Evolutionary conservation across 2,329 filamentous ascomycete genomes (phyloP).

Genomic region (Neurospora sp.): DNA sequence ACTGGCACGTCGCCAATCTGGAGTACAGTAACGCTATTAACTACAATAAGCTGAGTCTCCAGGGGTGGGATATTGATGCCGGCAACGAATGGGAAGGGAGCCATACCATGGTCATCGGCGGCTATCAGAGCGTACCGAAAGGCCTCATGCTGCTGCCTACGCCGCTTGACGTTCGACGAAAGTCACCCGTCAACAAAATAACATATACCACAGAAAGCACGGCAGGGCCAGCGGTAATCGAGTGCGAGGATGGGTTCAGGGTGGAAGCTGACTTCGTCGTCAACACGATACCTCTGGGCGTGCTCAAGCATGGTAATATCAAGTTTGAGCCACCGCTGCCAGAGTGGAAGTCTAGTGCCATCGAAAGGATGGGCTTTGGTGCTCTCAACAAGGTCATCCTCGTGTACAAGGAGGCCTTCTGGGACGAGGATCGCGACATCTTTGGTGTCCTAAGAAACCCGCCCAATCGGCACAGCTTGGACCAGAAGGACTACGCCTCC

Average conservation of each 20-base stretch:
- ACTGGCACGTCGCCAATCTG: slow-evolving; percentile 97
- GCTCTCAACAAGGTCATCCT: slow-evolving; percentile 91
- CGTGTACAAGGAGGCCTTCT: slow-evolving; percentile 82
- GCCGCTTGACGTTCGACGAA: slow-evolving; percentile 66
- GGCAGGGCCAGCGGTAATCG: slow-evolving; percentile 46
- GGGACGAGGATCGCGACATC: slow-evolving; percentile 83
- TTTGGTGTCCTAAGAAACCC: slow-evolving; percentile 83
- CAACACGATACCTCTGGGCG: slow-evolving; percentile 79
- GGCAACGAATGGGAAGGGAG: slow-evolving; percentile 96
- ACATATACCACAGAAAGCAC: slow-evolving; percentile 44
- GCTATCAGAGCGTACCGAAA: slow-evolving; percentile 87
- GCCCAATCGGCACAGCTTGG: slow-evolving; percentile 55
- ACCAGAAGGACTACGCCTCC: slow-evolving; percentile 67
- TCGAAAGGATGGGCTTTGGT: slow-evolving; percentile 80
- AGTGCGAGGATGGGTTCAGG: slow-evolving; percentile 66
- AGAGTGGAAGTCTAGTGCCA: slow-evolving; percentile 70
- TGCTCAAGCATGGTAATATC: slow-evolving; percentile 73
- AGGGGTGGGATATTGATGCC: slow-evolving; percentile 92
- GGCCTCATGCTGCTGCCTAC: slow-evolving; percentile 71
- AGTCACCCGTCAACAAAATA: slow-evolving; percentile 63
- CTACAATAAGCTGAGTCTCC: slow-evolving; percentile 75
- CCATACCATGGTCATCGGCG: slow-evolving; percentile 87
- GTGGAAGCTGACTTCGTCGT: slow-evolving; percentile 87
- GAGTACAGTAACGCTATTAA: slow-evolving; percentile 96
- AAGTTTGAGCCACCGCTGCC: slow-evolving; percentile 89